phyloP scores from a whole-genome alignment of 768 basidiomycete genomes.

The Amylocystis lapponica region DNA sequence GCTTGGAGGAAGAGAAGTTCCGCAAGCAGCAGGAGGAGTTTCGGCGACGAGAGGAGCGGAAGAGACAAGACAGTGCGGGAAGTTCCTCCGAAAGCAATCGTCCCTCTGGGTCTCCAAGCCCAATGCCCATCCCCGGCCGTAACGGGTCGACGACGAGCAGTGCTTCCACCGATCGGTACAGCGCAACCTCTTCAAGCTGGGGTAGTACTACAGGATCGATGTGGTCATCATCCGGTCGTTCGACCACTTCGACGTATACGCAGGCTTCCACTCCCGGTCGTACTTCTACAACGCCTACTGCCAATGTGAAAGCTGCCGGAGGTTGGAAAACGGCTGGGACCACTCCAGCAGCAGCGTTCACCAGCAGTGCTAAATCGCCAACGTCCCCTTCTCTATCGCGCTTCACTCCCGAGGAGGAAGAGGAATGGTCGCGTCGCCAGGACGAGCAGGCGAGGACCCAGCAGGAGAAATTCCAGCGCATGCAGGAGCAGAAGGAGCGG shows the following conservation, averaged over 20 bases:
- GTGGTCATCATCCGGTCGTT: conserved; percentile 16
- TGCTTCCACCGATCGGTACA: conserved; percentile 23
- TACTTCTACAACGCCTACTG: conserved; percentile 23
- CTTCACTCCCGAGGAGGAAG: conserved; percentile 26
- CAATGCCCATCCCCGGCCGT: conserved; percentile 22
- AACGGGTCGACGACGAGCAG: conserved; percentile 13
- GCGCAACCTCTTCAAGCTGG: conserved; percentile 20
- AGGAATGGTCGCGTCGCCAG: conserved; percentile 59
- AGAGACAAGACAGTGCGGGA: conserved; percentile 16
- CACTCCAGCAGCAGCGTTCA: not conserved
- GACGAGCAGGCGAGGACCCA: conserved; percentile 58
- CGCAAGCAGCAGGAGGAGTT: conserved; percentile 20
- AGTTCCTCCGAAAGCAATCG: conserved; percentile 20
- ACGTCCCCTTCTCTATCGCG: conserved; percentile 1
- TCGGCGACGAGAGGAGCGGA: conserved; percentile 19
- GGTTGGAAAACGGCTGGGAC: conserved; percentile 9
- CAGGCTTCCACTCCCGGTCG: conserved; percentile 18
- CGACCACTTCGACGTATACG: conserved; percentile 12
- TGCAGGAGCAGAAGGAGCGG: conserved; percentile 55
- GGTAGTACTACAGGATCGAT: conserved; percentile 14
- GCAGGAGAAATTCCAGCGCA: conserved; percentile 62
- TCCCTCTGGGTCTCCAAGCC: conserved; percentile 4
- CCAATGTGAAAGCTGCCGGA: conserved; percentile 3
- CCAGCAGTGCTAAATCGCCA: conserved; percentile 1
- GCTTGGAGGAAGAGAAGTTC: not conserved